Evolutionary conservation across 176 grass and related monocot genomes (phyloP).

Genomic region (Puccinellia tenuiflora): DNA sequence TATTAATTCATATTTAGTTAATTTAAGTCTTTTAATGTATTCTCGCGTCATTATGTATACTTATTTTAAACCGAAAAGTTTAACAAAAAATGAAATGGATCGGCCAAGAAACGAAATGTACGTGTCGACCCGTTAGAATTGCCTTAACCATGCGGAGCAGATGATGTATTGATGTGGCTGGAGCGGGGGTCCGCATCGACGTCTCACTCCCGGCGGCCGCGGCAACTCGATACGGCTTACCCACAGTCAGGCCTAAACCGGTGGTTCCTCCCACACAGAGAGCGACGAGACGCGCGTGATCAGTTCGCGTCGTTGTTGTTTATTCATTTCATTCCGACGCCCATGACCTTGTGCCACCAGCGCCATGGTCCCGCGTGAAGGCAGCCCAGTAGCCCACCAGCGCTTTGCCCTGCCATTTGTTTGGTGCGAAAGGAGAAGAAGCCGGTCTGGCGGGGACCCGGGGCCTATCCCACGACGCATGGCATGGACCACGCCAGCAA

Average conservation of each 20-base stretch:
- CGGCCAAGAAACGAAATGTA: no score
- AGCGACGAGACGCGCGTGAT: neutral
- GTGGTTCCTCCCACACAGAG: neutral
- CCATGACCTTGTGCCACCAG: neutral
- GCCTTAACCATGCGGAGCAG: no score
- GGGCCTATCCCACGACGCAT: neutral
- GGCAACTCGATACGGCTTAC: neutral
- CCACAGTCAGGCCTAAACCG: neutral
- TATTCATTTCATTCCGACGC: neutral
- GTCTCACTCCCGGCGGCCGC: neutral
- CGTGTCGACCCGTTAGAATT: no score
- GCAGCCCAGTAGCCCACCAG: neutral
- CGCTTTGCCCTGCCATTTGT: neutral
- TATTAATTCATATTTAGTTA: no score
- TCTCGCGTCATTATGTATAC: no score
- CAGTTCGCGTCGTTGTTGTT: neutral
- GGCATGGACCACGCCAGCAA: conserved; percentile 14
- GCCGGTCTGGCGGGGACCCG: neutral
- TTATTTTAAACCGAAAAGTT: no score
- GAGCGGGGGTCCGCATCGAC: neutral
- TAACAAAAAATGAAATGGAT: no score
- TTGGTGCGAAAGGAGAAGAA: neutral
- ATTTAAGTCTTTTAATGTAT: no score
- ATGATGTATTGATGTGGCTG: no score
- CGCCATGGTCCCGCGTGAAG: neutral